Evolutionary conservation across 148 eudicot genomes (phyloP).

Genomic region (Bassia scoparia): DNA sequence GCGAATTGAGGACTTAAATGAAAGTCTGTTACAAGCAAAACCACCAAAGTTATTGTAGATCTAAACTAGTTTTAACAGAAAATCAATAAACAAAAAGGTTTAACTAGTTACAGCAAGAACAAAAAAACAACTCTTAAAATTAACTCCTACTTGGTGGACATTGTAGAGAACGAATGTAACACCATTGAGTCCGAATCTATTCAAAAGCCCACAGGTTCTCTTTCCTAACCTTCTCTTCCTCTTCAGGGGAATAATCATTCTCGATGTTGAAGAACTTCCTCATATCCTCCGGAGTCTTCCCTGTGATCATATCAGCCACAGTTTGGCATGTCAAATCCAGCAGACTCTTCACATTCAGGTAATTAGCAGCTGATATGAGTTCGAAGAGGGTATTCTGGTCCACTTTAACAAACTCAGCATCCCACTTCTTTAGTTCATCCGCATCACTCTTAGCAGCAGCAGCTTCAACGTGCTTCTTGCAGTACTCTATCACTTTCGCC

Average conservation of each 20-base stretch:
- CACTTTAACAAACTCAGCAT: slow-evolving; percentile 47
- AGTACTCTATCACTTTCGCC: slow-evolving; percentile 53
- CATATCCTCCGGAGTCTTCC: slow-evolving; percentile 71
- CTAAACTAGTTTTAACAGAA: no score
- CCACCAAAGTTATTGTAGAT: no score
- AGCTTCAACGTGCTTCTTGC: slow-evolving; percentile 42
- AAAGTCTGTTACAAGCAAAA: no score
- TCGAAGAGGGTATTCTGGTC: slow-evolving; percentile 52
- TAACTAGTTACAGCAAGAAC: slow-evolving; percentile 7
- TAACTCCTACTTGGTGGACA: slow-evolving; percentile 23
- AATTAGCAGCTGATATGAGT: slow-evolving; percentile 64
- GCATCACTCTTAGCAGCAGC: slow-evolving; percentile 23
- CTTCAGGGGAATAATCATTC: slow-evolving; percentile 60
- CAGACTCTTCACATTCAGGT: slow-evolving; percentile 52
- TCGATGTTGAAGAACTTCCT: slow-evolving; percentile 59
- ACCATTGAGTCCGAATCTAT: slow-evolving; percentile 8
- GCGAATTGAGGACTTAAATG: no score
- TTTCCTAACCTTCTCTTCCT: slow-evolving; percentile 58
- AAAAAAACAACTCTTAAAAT: slow-evolving; percentile 17
- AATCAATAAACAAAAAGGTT: no score
- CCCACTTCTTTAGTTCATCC: slow-evolving; percentile 45
- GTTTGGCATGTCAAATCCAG: slow-evolving; percentile 67
- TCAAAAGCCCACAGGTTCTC: slow-evolving; percentile 74
- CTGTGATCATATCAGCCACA: slow-evolving; percentile 68
- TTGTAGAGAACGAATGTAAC: neutral